Evolutionary conservation across 306 rosid genomes (phyloP).

Genomic region (Glycyrrhiza uralensis): DNA sequence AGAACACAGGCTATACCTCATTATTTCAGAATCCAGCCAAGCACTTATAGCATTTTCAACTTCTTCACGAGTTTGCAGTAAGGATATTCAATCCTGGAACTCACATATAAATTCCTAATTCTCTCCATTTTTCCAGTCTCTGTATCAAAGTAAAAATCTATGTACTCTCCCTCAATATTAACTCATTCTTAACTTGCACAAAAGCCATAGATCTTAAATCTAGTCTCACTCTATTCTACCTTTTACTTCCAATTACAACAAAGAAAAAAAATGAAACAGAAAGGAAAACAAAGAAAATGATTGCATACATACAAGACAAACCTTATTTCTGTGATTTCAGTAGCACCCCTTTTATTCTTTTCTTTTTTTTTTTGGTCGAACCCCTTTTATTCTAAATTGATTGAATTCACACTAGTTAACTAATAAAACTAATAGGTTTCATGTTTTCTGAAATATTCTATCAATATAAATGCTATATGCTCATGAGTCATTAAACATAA

Average conservation of each 20-base stretch:
- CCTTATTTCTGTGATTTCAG: background rate
- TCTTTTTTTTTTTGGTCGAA: too few species aligned
- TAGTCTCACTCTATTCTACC: background rate
- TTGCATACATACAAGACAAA: background rate
- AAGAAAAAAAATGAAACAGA: background rate
- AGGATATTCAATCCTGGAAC: background rate
- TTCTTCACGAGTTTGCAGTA: background rate
- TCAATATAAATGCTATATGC: background rate
- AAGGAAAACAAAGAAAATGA: background rate
- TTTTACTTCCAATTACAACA: background rate
- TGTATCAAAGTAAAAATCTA: background rate
- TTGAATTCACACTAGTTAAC: background rate
- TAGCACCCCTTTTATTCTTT: background rate
- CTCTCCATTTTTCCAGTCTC: background rate
- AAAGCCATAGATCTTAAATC: background rate
- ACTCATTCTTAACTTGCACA: background rate
- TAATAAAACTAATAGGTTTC: background rate
- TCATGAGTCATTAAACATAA: background rate
- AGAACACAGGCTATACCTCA: background rate
- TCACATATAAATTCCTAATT: background rate
- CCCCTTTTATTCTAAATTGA: constrained; percentile 13
- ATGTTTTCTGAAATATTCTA: background rate
- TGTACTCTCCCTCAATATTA: background rate
- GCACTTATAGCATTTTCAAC: background rate
- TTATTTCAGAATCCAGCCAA: background rate